Evolutionary conservation across 2,329 filamentous ascomycete genomes (phyloP).

Genomic region (Aspergillus cejpii): DNA sequence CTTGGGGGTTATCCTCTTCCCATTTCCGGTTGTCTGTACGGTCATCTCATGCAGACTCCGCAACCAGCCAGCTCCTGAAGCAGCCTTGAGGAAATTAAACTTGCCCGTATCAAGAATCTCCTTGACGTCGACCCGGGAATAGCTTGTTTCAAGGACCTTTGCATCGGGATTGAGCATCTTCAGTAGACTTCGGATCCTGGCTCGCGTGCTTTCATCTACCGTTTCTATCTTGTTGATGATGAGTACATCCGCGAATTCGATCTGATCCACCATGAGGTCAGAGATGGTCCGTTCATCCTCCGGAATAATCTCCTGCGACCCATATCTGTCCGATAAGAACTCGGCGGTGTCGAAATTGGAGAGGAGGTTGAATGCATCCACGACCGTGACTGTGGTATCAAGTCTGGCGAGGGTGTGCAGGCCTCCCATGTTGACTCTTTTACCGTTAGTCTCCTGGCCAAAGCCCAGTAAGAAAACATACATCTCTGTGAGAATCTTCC

Average conservation of each 20-base stretch:
- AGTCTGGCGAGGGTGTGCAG: conserved; percentile 59
- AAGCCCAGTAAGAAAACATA: too few relatives aligned
- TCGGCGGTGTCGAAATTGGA: conserved; percentile 66
- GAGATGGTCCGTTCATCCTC: conserved; percentile 70
- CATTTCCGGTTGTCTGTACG: conserved; percentile 50
- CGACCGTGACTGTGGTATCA: conserved; percentile 65
- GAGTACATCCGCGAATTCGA: conserved; percentile 69
- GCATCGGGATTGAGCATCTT: conserved; percentile 60
- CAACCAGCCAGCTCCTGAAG: conserved; percentile 62
- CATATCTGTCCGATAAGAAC: conserved; percentile 57
- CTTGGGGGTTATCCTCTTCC: conserved; percentile 55
- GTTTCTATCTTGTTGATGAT: conserved; percentile 65
- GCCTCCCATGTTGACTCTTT: conserved; percentile 52
- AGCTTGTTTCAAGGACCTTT: conserved; percentile 56
- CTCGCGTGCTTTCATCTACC: conserved; percentile 44
- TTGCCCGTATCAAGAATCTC: conserved; percentile 60
- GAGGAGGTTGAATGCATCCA: conserved; percentile 67
- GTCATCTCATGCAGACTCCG: conserved; percentile 64
- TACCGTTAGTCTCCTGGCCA: conserved; percentile 10
- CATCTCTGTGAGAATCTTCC: conserved; percentile 44
- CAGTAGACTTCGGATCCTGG: conserved; percentile 49
- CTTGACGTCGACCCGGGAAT: conserved; percentile 54
- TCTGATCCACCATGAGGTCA: conserved; percentile 69
- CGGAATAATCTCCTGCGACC: conserved; percentile 52
- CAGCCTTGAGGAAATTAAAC: conserved; percentile 59